These are phyloP conservation scores for Metschnikowia amazonensis DNA, from an alignment of 805 yeast species.

Conservation along the genomic window DNA sequence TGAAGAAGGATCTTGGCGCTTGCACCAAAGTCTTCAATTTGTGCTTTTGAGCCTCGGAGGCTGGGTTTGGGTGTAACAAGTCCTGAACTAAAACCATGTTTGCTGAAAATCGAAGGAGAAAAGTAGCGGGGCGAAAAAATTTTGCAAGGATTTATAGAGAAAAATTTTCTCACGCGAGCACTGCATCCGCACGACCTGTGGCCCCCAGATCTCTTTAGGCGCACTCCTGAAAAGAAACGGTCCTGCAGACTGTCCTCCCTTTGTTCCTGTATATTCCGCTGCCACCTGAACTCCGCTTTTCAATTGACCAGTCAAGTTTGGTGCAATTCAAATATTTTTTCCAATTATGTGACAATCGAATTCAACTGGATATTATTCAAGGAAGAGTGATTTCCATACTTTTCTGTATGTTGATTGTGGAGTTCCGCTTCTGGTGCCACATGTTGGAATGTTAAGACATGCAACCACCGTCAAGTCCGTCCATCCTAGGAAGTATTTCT, in stretches of 20 bases:
- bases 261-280: not conserved
- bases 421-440: too few relatives aligned
- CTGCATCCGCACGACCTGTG: constrained; percentile 10
- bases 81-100: constrained; percentile 93
- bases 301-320: not conserved
- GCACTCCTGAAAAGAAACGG: not conserved
- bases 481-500: too few relatives aligned
- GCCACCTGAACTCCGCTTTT: not conserved
- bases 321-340: not conserved
- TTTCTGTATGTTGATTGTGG: too few relatives aligned
- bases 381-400: too few relatives aligned
- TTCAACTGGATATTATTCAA: too few relatives aligned
- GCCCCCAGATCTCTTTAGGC: not conserved
- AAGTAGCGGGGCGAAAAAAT: not conserved
- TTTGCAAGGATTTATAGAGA: not conserved
- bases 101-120: constrained; percentile 6
- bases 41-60: constrained; percentile 95
- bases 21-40: constrained; percentile 97
- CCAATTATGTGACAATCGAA: too few relatives aligned
- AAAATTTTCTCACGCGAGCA: constrained; percentile 12
- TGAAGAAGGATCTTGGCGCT: constrained; percentile 97
- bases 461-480: too few relatives aligned
- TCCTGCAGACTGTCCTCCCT: not conserved
- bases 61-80: constrained; percentile 95
- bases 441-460: too few relatives aligned